Conservation (phyloP, 2,329 filamentous ascomycete genomes). For the Trichophyton mentagrophytes region DNA sequence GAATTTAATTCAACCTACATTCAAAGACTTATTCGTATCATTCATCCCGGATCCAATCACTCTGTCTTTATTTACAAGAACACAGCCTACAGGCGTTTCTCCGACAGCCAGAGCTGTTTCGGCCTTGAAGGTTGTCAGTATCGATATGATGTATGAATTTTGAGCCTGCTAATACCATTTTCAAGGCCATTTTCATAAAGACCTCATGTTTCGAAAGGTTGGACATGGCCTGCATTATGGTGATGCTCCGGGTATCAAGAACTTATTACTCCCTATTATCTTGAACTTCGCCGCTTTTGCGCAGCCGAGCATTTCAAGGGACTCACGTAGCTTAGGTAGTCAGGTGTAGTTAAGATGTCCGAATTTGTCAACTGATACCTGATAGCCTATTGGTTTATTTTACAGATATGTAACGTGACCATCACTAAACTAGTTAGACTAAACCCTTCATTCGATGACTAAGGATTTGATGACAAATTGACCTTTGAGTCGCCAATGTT, state of each 20-base stretch:
- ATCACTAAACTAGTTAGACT: too few species aligned
- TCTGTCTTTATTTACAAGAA: slow-evolving; percentile 66
- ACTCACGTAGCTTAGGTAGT: too few species aligned
- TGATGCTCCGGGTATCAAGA: neutral
- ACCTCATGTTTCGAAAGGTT: slow-evolving; percentile 33
- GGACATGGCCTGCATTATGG: neutral
- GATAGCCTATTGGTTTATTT: too few species aligned
- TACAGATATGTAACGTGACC: too few species aligned
- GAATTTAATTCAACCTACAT: slow-evolving; percentile 31
- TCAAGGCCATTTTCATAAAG: slow-evolving; percentile 76
- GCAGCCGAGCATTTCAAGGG: too few species aligned
- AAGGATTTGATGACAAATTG: too few species aligned
- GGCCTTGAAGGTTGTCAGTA: slow-evolving; percentile 43
- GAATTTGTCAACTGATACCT: too few species aligned
- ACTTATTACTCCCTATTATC: too few species aligned
- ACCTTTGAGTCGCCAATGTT: too few species aligned
- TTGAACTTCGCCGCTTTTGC: too few species aligned
- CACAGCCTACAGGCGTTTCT: slow-evolving; percentile 93
- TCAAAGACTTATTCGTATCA: slow-evolving; percentile 79
- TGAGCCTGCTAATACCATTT: slow-evolving; percentile 50
- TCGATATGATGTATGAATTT: neutral
- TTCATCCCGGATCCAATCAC: slow-evolving; percentile 91
- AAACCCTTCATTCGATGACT: too few species aligned
- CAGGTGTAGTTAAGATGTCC: too few species aligned
- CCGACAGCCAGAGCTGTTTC: slow-evolving; percentile 71